Conservation (phyloP, 176 grass and related monocot species). For the Oryza meyeriana region DNA sequence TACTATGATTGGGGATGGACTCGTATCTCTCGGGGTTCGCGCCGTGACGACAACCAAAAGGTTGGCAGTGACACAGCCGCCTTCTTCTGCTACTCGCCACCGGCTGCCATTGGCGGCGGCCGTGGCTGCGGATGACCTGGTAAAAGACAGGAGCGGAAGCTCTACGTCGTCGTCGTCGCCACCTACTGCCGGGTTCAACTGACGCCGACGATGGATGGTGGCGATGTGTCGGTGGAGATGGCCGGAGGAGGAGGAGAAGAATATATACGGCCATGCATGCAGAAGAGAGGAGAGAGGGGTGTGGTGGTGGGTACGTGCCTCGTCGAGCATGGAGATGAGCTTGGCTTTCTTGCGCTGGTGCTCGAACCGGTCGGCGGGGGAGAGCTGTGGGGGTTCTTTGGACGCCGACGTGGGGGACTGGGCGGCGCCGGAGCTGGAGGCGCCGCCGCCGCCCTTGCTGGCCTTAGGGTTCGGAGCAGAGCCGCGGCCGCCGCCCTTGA, state of each 20-base stretch:
- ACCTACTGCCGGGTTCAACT: too few species aligned
- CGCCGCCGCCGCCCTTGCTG: slow-evolving; percentile 37
- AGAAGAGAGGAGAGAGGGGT: background rate
- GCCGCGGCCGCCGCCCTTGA: slow-evolving; percentile 38
- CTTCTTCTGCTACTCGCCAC: background rate
- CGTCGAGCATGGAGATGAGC: slow-evolving; percentile 96
- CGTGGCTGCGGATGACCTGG: too few species aligned
- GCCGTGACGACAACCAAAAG: slow-evolving; percentile 22
- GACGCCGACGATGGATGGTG: too few species aligned
- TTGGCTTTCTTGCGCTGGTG: slow-evolving; percentile 97
- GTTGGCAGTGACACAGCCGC: background rate
- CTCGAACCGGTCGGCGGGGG: slow-evolving; percentile 89
- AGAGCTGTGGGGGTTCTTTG: slow-evolving; percentile 70
- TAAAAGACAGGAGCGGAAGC: too few species aligned
- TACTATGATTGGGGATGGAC: slow-evolving; percentile 68
- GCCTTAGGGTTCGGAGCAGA: slow-evolving; percentile 60
- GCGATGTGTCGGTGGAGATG: too few species aligned
- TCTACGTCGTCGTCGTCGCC: too few species aligned
- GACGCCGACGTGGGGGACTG: slow-evolving; percentile 60
- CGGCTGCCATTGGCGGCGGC: slow-evolving; percentile 41
- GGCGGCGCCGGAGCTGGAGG: slow-evolving; percentile 47
- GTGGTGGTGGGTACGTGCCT: slow-evolving; percentile 60
- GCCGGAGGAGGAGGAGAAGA: background rate
- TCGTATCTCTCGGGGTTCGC: slow-evolving; percentile 57
- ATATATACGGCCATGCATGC: slow-evolving; percentile 13